A percentile compares a stretch with the other conserved stretches of the same genome.
phyloP scores from a whole-genome alignment of 805 yeast species.

The Ogataea angusta region DNA sequence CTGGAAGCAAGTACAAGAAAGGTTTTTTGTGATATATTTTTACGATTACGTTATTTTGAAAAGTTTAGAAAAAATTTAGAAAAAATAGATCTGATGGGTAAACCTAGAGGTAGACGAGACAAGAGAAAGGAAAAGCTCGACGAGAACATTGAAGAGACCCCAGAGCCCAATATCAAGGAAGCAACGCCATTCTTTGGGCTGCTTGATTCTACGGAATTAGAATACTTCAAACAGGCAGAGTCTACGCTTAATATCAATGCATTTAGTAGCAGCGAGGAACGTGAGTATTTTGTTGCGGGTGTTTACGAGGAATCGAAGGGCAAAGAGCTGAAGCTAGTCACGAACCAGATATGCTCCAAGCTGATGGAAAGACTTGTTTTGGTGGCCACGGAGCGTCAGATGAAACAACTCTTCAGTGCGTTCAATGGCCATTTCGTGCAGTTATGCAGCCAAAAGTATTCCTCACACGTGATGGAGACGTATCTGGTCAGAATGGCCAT shows the following conservation, averaged over 20 bases:
- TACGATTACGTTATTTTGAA: neutral
- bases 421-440: conserved; percentile 75
- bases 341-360: conserved; percentile 93
- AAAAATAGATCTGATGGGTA: conserved; percentile 21
- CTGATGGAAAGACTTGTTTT: conserved; percentile 83
- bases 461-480: conserved; percentile 93
- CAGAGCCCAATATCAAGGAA: conserved; percentile 8
- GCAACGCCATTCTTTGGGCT: conserved; percentile 72
- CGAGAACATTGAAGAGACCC: neutral
- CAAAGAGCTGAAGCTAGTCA: conserved; percentile 85
- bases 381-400: conserved; percentile 58
- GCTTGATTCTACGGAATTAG: conserved; percentile 78
- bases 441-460: conserved; percentile 80
- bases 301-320: conserved; percentile 84
- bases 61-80: conserved; percentile 2
- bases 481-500: conserved; percentile 72
- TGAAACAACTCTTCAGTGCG: conserved; percentile 60
- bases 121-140: conserved; percentile 11
- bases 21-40: neutral
- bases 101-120: conserved; percentile 35
- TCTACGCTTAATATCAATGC: conserved; percentile 78
- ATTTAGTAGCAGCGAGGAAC: conserved; percentile 71
- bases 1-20: neutral
- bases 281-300: conserved; percentile 65
- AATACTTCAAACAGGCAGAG: conserved; percentile 92